Conservation (phyloP, 208 protist species). For the Acanthamoeba pearcei region DNA sequence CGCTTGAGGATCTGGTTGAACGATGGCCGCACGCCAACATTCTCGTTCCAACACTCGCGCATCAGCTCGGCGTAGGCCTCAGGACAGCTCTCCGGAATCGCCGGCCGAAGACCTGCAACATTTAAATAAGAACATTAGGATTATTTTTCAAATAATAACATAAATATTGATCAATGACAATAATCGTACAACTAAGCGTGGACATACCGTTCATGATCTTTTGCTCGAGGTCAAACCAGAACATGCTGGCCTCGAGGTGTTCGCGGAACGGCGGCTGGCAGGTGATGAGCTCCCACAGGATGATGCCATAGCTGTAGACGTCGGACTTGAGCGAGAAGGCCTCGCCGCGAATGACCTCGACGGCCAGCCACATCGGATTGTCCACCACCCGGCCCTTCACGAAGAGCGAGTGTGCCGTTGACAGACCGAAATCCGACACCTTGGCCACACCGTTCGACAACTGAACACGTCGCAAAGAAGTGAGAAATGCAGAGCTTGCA, state of each 20-base stretch:
- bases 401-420: conserved; percentile 41
- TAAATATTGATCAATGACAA: too few relatives aligned
- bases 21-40: conserved; percentile 4
- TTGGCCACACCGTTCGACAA: conserved; percentile 50
- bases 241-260: conserved; percentile 42
- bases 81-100: not conserved
- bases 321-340: conserved; percentile 56
- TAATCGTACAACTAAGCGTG: not conserved
- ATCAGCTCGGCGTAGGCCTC: conserved; percentile 33
- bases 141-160: not conserved
- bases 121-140: not conserved
- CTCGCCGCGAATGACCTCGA: conserved; percentile 53
- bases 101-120: not conserved
- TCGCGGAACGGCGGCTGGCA: conserved; percentile 37
- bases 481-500: not conserved
- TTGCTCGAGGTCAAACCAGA: conserved; percentile 58
- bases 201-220: conserved; percentile 57
- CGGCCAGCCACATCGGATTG: conserved; percentile 70
- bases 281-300: conserved; percentile 66
- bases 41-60: conserved; percentile 59
- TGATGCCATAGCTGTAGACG: conserved; percentile 60
- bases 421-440: conserved; percentile 62
- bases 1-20: conserved; percentile 40
- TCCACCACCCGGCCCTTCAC: conserved; percentile 50
- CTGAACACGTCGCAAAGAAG: not conserved